Base-by-base conservation (phyloP, 768 basidiomycete genomes). In the Tricholoma hemisulphureum region DNA sequence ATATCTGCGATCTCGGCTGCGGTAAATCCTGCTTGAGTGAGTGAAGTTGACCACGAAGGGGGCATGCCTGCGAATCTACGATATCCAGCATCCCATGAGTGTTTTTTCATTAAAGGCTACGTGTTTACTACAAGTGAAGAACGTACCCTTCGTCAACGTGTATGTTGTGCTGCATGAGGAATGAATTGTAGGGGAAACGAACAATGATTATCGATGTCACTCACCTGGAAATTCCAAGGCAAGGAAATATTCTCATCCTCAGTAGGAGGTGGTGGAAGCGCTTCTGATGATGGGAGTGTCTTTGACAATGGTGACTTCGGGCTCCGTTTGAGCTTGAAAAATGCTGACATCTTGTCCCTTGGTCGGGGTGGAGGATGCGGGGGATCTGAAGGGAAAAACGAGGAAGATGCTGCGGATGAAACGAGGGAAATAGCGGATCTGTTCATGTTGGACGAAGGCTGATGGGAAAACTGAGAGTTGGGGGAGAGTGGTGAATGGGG, bases 201-300 rank as follows among this genome's bases (percentile, higher is more conserved):
- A 35, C 20, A 39, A 34, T n/a, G 32, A 52, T 18, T 45, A 49
- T 45, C 18, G 57, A 31, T 21, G 11, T 51, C 23, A 70, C 82
- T 46, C 66, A 84, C 87, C 80, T 87, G 86, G 59, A 91, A 89
- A 67, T 89, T 89, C 83, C 85, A 90, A 4, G 89, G 89, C 59
- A 75, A 60, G 0, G 87, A 85, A 41, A 91, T 87, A 23, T 77
- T 80, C 16, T 84, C 82, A 61, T 90, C 88, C 5, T 81, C 82
- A 14, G 62, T 56, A 8, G 69, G 64, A 21, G 68, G 62, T 18
- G 67, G 65, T 18, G 56, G 58, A 9, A 55, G 48, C 1, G 57
- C 59, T 13, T 64, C 61, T 41, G 65, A 58, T 28, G 60, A 51
- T n/a, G 32, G 56, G 48, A 57, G 58, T 58, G 56, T 71, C 64